phyloP scores from a whole-genome alignment of 2,329 filamentous ascomycete genomes.

The Ceratocystiopsis sp. region DNA sequence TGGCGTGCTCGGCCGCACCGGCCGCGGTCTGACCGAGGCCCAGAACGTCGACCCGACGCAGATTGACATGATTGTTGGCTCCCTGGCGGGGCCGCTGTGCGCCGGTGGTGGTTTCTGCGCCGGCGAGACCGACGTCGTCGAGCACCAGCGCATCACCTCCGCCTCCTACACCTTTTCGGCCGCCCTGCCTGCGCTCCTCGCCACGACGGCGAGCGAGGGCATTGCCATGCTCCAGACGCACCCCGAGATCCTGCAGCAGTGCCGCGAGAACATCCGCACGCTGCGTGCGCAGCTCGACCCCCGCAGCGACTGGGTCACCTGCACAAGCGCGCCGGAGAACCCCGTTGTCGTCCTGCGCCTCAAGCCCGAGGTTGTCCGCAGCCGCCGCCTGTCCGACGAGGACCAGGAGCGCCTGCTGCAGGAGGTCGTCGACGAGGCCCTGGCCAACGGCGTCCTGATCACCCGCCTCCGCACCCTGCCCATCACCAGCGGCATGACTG shows the following conservation, averaged over 20 bases:
- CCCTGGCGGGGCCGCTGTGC: conserved; percentile 74
- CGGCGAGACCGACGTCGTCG: conserved; percentile 76
- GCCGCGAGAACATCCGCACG: conserved; percentile 71
- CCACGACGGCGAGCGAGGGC: conserved; percentile 90
- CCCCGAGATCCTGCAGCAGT: conserved; percentile 60
- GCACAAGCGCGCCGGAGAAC: conserved; percentile 68
- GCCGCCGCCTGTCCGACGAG: conserved; percentile 46
- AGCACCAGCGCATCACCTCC: conserved; percentile 88
- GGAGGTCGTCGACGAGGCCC: conserved; percentile 91
- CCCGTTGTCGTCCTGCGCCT: conserved; percentile 71
- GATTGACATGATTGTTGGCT: conserved; percentile 95
- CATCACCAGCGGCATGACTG: conserved; percentile 41
- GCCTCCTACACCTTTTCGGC: conserved; percentile 92
- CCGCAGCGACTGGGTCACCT: conserved; percentile 80
- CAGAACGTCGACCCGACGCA: conserved; percentile 89
- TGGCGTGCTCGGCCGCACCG: conserved; percentile 79
- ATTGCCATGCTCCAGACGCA: conserved; percentile 72
- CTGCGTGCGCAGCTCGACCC: conserved; percentile 83
- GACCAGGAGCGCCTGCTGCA: conserved; percentile 77
- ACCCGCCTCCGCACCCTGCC: conserved; percentile 71
- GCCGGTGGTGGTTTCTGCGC: conserved; percentile 94
- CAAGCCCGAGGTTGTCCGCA: conserved; percentile 64
- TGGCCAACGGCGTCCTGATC: conserved; percentile 79
- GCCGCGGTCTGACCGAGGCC: conserved; percentile 82
- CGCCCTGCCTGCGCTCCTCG: conserved; percentile 79